Evolutionary conservation across 768 basidiomycete species (phyloP), one percentile per base, ranked within the genome.

Genomic region (Panus rudis): DNA sequence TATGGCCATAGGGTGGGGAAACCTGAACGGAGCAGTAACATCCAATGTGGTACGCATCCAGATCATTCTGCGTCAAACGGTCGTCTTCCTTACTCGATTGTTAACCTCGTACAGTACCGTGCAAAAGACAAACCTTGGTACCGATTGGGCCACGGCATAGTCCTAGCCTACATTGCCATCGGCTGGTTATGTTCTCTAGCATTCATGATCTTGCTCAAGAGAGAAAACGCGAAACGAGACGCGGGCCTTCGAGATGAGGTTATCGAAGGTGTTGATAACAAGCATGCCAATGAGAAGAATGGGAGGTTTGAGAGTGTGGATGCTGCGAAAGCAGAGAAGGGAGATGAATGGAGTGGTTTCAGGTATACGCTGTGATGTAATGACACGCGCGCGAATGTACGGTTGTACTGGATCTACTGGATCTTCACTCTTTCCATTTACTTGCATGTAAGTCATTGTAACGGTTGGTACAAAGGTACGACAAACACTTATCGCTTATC

Each of bases 311-410:
- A 63, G 41, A 77, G 64, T 45, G 62, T 76, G n/a, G 69, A 76
- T 40, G 76, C 72, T 17, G 83, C 82, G 14, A 71, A 70, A 48
- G 64, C 59, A 19, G 72, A 73, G 32, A 84, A 81, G 52, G 83
- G 84, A 3, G 84, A 85, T 51, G 59, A 69, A 40, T 86, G 82
- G 84, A 85, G 82, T 53, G 81, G 84, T n/a, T 86, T 83, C 59
- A 69, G 78, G 46, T 85, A 85, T 62, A 73, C 69, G 2, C 52
- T 77, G 33, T 81, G 66, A 37, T 35, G 39, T 16, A 21, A 44
- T 25, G 4, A 23, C 28, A 21, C n/a, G n/a, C n/a, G n/a, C n/a
- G 25, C 8, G 10, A 41, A 28, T 8, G 19, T 41, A 27, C 19
- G 13, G 24, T 38, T 23, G 20, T 25, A 12, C 21, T 24, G 13